Conservation (phyloP, 1,139 yeast species). For the Suhomyces maxii region DNA sequence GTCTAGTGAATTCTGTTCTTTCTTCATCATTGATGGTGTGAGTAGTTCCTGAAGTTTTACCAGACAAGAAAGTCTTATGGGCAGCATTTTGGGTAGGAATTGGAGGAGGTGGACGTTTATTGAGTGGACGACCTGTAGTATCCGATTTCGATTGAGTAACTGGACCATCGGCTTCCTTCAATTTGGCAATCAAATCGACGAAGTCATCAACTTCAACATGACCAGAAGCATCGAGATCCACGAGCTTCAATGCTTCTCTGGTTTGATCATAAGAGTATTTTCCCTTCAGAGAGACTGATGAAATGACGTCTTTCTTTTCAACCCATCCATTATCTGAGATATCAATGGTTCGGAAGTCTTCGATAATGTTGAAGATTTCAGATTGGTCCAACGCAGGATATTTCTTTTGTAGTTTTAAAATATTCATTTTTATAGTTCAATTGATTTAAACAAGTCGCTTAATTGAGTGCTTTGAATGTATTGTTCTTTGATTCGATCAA, state of each 20-base stretch:
- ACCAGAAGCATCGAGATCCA: constrained; percentile 94
- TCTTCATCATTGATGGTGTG: constrained; percentile 98
- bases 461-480: neutral
- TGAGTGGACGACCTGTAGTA: constrained; percentile 16
- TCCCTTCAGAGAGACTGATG: constrained; percentile 77
- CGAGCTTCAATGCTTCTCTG: constrained; percentile 87
- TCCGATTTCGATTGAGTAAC: constrained; percentile 22
- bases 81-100: constrained; percentile 50
- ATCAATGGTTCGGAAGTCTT: constrained; percentile 74
- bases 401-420: constrained; percentile 65
- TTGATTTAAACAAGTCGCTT: neutral
- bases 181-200: constrained; percentile 78
- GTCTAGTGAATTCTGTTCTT: constrained; percentile 92
- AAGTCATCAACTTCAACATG: constrained; percentile 95
- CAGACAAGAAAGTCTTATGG: constrained; percentile 78
- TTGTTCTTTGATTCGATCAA: neutral
- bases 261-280: constrained; percentile 86
- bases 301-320: constrained; percentile 87
- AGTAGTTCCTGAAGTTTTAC: constrained; percentile 84
- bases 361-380: constrained; percentile 81
- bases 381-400: constrained; percentile 84
- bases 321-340: constrained; percentile 94
- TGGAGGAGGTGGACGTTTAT: constrained; percentile 30
- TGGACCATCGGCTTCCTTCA: constrained; percentile 44
- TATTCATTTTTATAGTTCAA: constrained; percentile 36